Conservation (phyloP, 805 yeast species). For the Scheffersomyces stipitis region DNA sequence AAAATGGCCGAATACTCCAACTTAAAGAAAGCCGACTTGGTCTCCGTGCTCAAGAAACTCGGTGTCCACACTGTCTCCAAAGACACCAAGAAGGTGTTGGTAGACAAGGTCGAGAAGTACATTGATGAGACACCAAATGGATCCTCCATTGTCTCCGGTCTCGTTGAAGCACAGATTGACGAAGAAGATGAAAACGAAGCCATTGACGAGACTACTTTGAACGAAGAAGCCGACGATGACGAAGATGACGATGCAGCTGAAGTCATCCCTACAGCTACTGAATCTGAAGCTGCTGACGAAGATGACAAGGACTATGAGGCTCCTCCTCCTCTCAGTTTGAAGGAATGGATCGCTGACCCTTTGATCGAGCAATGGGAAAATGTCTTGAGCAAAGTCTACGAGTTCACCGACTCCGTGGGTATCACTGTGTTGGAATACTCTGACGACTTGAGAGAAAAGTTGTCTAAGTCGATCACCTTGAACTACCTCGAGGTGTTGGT, state of each 20-base stretch:
- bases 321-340: conserved; percentile 40
- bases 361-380: conserved; percentile 29
- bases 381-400: conserved; percentile 22
- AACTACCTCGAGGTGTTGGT: conserved; percentile 29
- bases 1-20: conserved; percentile 35
- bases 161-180: conserved; percentile 9
- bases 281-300: conserved; percentile 29
- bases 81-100: conserved; percentile 42
- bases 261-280: not conserved
- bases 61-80: conserved; percentile 35
- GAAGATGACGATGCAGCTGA: conserved; percentile 7
- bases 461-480: conserved; percentile 37
- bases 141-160: conserved; percentile 13
- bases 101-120: conserved; percentile 36
- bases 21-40: conserved; percentile 42
- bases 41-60: conserved; percentile 32
- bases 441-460: conserved; percentile 39
- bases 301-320: conserved; percentile 37
- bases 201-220: conserved; percentile 18
- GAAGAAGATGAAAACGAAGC: conserved; percentile 19
- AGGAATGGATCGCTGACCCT: conserved; percentile 39
- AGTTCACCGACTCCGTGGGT: conserved; percentile 35
- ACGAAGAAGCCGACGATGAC: conserved; percentile 14
- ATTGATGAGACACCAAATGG: conserved; percentile 27
- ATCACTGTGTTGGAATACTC: conserved; percentile 33